Percentiles rank a stretch among this genome's conserved stretches.
phyloP scores from a whole-genome alignment of 163 green algal species.

The Picocystis sp. region DNA sequence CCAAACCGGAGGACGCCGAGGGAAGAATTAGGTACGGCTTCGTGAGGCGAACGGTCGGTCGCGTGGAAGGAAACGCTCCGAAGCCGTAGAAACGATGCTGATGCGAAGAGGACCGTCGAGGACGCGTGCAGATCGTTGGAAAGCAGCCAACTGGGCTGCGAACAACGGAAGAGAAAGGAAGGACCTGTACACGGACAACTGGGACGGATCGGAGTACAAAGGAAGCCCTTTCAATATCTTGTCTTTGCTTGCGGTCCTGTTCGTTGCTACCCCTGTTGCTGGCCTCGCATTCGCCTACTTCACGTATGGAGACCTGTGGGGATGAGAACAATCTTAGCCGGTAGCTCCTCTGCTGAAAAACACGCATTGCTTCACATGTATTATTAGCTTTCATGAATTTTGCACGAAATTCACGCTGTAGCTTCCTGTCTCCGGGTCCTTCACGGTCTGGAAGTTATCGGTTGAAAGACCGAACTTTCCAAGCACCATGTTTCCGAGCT shows the following conservation, averaged over 20 bases:
- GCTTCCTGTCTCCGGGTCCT: conserved; percentile 75
- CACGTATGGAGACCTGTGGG: conserved; percentile 27
- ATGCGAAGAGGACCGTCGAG: no score
- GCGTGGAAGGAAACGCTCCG: no score
- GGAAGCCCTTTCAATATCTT: conserved; percentile 27
- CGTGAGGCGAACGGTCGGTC: no score
- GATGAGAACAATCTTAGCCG: conserved; percentile 9
- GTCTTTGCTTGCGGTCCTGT: conserved; percentile 14
- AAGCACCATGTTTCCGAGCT: conserved; percentile 82
- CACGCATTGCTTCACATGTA: no score
- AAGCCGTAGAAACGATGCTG: no score
- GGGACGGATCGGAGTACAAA: conserved; percentile 36
- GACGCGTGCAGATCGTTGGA: no score
- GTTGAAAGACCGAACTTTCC: conserved; percentile 87
- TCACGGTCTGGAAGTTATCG: conserved; percentile 94
- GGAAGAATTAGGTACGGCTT: no score
- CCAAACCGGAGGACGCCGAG: no score
- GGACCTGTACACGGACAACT: conserved; percentile 48
- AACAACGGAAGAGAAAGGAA: conserved; percentile 44
- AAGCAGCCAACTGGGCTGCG: conserved; percentile 22
- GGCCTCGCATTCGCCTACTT: conserved; percentile 27
- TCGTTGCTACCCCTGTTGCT: conserved; percentile 19
- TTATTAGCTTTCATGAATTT: background rate
- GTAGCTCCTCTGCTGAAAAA: no score
- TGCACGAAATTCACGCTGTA: conserved; percentile 87